Conservation (phyloP, 345 rosid species). For the Raphanus sativus region DNA sequence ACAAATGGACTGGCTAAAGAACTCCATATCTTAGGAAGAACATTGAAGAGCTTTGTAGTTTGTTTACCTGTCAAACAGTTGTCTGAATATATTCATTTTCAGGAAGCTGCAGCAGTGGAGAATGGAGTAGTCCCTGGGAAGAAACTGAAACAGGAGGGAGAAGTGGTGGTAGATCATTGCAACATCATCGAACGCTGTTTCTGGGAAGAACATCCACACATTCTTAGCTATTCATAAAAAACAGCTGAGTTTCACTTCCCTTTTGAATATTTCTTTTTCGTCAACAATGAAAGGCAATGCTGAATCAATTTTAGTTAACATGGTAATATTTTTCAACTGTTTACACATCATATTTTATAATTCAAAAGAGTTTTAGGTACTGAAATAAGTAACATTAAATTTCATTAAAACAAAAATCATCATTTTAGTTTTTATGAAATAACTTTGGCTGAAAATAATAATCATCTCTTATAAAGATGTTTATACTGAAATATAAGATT, state of each 20-base stretch:
- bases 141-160: slow-evolving; percentile 27
- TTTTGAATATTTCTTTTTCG: background rate
- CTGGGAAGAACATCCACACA: slow-evolving; percentile 59
- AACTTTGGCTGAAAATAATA: too few relatives aligned
- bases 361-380: background rate
- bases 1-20: background rate
- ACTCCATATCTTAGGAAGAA: background rate
- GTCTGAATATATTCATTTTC: slow-evolving; percentile 37
- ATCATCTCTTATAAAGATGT: background rate
- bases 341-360: background rate
- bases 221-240: slow-evolving; percentile 40
- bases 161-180: slow-evolving; percentile 49
- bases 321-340: background rate
- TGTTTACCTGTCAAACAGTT: background rate
- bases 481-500: too few relatives aligned
- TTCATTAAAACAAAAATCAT: background rate
- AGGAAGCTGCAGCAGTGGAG: slow-evolving; percentile 28
- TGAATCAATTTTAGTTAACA: background rate
- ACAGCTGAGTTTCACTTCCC: background rate
- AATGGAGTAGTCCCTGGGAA: slow-evolving; percentile 26
- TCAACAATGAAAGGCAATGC: background rate
- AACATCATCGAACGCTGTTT: slow-evolving; percentile 62
- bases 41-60: slow-evolving; percentile 12
- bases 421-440: too few relatives aligned
- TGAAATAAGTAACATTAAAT: background rate